These are phyloP conservation scores for Thermothelomyces thermophilus DNA, from an alignment of 2,329 filamentous ascomycete genomes.

Conservation along the genomic window DNA sequence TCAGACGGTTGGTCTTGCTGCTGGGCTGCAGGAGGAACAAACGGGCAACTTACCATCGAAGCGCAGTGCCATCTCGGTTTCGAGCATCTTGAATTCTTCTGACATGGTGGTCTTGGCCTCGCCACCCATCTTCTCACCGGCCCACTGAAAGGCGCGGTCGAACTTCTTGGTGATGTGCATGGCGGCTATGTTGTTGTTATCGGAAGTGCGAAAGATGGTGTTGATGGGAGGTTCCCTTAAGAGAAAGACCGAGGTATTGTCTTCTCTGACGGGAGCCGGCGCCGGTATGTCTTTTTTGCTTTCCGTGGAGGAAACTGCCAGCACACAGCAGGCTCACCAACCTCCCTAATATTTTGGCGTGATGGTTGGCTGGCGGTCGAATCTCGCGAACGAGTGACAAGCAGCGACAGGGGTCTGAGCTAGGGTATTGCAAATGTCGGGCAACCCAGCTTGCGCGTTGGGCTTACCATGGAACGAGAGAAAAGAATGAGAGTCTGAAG, in stretches of 20 bases:
- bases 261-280: not conserved
- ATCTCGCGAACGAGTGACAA: constrained; percentile 3
- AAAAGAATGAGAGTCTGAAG: constrained; percentile 10
- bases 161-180: constrained; percentile 74
- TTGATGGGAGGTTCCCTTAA: too few relatives aligned
- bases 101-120: constrained; percentile 81
- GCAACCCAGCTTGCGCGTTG: too few relatives aligned
- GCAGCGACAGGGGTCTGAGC: too few relatives aligned
- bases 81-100: constrained; percentile 85
- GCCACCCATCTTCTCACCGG: constrained; percentile 89
- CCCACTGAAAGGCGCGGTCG: constrained; percentile 96
- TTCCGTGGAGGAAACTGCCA: constrained; percentile 4
- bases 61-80: constrained; percentile 82
- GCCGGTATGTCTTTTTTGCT: not conserved
- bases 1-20: constrained; percentile 1
- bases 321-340: constrained; percentile 14
- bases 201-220: not conserved
- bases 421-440: too few relatives aligned
- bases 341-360: constrained; percentile 17
- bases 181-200: not conserved
- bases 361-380: constrained; percentile 14
- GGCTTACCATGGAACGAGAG: not conserved
- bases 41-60: constrained; percentile 63
- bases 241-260: not conserved
- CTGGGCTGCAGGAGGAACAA: too few relatives aligned